Evolutionary conservation across 202 grass and related monocot species (phyloP), one percentile per base, ranked within the genome.

Genomic region (Cymbopogon flexuosus): DNA sequence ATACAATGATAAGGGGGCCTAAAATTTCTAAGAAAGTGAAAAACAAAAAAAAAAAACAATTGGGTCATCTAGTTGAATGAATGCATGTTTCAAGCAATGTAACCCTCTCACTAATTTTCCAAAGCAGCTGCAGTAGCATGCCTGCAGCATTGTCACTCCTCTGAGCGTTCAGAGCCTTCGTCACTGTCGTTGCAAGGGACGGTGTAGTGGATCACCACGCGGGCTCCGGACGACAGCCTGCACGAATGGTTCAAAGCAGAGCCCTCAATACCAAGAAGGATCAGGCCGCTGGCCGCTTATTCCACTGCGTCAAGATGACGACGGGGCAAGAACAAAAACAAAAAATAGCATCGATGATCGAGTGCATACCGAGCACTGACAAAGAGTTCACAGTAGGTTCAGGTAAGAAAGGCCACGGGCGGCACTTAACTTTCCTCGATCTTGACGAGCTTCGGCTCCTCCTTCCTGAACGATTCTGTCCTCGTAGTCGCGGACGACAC

Each of bases 401-500:
- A 61, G 49, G 84, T 75, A 76, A 86, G 52, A 79, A 71, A 86
- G 65, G 65, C 84, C 84, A 75, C 77, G 56, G 68, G 30, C 57
- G 33, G 51, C 65, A 93, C 86, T 93, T 94, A 98, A 89, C 95
- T 99, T 99, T 99, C 96, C 64, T 99, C 96, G 8, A 98, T 93
- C 80, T 79, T 92, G 81, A 94, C 82, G 51, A 91, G 85, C 80
- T 83, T 99, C 69, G n/a, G n/a, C n/a, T 99, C 96, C 85, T 93
- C 80, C 75, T 88, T 91, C 83, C 87, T 90, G 78, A 87, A 93
- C 37, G 90, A 90, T 16, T 93, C 90, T n/a, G 81, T 27, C 81
- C 70, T 72, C 0, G 56, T 2, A 4, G 54, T 89, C 21, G 23
- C 69, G 2, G 77, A 80, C 43, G 78, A 37, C 52, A 56, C 70